Base-by-base conservation (phyloP, 2,329 filamentous ascomycete species). In the Epicoccum nigrum region DNA sequence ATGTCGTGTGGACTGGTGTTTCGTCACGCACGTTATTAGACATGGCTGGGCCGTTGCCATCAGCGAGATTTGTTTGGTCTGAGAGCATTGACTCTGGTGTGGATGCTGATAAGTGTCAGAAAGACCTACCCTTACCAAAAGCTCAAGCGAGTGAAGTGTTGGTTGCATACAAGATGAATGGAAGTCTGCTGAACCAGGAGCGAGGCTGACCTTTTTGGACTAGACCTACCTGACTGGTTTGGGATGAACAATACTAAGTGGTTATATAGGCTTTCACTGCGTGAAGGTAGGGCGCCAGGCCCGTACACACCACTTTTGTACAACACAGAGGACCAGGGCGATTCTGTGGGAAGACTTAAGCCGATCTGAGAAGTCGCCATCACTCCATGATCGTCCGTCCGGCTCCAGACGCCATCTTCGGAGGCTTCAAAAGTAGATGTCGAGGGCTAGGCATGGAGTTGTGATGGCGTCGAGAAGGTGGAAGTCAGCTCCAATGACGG, bases 1-100 rank as follows among this genome's bases (percentile, higher is more conserved):
- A 74, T 35, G 67, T 73, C 1, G 39, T 31, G 12, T 75, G 71
- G 72, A 70, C 70, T 0, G 71, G 72, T 4, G 68, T 73, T 1
- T 54, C 53, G 4, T 59, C 73, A 1, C 38, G 51, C 3, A 21
- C 49, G 11, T 43, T 74, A 6, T 54, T 74, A 2, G 17, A 27
- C 0, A 21, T 64, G 1, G 71, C 69, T 19, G 13, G 28, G 1
- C 47, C 56, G 4, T n/a, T 49, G 1, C 40, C 49, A 4, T 9
- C 40, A 4, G 59, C 59, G 2, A 20, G 35, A 4, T 71, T 57
- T 32, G 45, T 72, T 2, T 71, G 68, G 68, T 65, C 63, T 9
- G 63, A 67, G 8, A 67, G 67, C 3, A 45, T 70, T 5, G 69
- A 71, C 42, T 46, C 41, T 7, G 69, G 69, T 3, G 43, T 64